Evolutionary conservation across 768 basidiomycete genomes (phyloP), one percentile per base, ranked within the genome.

Genomic region (Kondoa malvinella): DNA sequence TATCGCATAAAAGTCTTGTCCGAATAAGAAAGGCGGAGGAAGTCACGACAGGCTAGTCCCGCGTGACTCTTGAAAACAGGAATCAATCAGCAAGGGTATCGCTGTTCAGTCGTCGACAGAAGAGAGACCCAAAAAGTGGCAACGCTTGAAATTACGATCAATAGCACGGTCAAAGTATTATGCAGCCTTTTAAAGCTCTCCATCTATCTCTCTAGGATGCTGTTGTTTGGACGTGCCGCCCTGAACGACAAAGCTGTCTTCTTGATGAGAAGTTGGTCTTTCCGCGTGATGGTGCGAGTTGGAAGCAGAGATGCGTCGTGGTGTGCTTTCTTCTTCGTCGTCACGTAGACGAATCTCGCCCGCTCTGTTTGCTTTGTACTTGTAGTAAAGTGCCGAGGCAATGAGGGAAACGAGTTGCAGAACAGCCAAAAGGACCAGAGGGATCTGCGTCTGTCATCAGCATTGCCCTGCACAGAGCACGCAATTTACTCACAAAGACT

Each of bases 301-400:
- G 15, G 30, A 59, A 59, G 58, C 30, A 25, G 58, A 59, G 40
- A 50, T 63, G 67, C n/a, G 17, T 34, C 59, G 17, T 59, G 50
- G 1, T 69, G 30, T 32, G 56, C 76, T n/a, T 40, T 65, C 69
- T 68, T 77, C 74, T 2, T 76, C 77, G 67, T 78, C 77, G 31
- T 77, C 77, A 50, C 76, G 74, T 61, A 78, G 68, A 60, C 77
- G 71, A 71, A 78, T 77, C 62, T 76, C 69, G 1, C 77, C 77
- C 63, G 76, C 76, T 64, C 75, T 68, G 62, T 76, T 67, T 17
- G 56, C 75, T 40, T 74, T 74, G 25, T 76, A 77, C 34, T 74
- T 65, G 63, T 74, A 69, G 75, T 75, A 77, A 21, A 76, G 75
- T 1, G 76, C 66, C 15, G 76, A 76, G 16, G 77, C 77, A 17